phyloP scores from a whole-genome alignment of 768 basidiomycete species.

The Lentinula guzmanii region DNA sequence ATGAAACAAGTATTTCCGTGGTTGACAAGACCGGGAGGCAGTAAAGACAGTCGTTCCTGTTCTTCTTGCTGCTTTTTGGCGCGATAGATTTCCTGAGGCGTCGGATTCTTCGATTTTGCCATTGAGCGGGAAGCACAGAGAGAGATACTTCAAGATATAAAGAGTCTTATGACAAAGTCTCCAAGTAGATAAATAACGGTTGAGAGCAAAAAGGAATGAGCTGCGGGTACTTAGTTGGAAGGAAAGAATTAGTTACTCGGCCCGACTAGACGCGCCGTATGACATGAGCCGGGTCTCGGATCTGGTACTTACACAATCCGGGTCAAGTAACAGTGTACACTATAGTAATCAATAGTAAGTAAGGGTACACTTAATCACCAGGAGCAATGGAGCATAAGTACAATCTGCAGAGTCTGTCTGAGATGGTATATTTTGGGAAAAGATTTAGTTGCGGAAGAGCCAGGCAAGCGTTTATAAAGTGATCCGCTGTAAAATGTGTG shows the following conservation, averaged over 20 bases:
- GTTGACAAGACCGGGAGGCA: slow-evolving; percentile 73
- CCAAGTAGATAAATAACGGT: background rate
- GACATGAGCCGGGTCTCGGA: too few relatives aligned
- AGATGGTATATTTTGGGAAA: too few relatives aligned
- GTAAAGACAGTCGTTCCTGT: slow-evolving; percentile 46
- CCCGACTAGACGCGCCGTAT: too few relatives aligned
- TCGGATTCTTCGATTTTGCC: slow-evolving; percentile 49
- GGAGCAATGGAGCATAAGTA: too few relatives aligned
- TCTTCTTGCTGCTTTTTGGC: slow-evolving; percentile 59
- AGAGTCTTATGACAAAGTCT: background rate
- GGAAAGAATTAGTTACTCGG: background rate
- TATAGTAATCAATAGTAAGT: too few relatives aligned
- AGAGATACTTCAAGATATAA: background rate
- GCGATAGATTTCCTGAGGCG: slow-evolving; percentile 59
- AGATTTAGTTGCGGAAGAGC: too few relatives aligned
- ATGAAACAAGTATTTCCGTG: slow-evolving; percentile 94
- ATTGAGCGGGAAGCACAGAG: slow-evolving; percentile 18
- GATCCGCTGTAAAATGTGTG: too few relatives aligned
- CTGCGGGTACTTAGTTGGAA: background rate
- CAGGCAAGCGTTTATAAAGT: too few relatives aligned
- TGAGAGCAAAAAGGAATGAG: background rate
- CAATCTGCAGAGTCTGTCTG: too few relatives aligned
- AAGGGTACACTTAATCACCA: too few relatives aligned
- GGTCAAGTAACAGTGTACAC: too few relatives aligned
- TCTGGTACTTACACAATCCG: too few relatives aligned